Evolutionary conservation across 805 yeast genomes (phyloP), one percentile per base, ranked within the genome.

Genomic region (Saturnispora besseyi): DNA sequence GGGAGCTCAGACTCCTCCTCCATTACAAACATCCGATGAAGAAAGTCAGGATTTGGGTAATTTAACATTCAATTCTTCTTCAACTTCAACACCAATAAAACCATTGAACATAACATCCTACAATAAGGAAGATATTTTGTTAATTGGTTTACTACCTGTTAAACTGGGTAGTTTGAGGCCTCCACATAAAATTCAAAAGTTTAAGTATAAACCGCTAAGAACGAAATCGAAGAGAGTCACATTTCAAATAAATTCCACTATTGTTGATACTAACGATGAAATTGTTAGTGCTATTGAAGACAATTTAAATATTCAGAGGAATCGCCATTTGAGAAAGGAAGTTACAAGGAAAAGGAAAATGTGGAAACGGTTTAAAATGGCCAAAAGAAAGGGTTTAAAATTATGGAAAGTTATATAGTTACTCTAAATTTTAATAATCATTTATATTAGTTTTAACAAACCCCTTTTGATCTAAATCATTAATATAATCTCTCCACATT

Each of bases 401-500:
- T 18, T 36, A 11, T 44, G 46, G 46, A 22, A 28, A 15, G 10
- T 44, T 18, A 10, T 21, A n/a, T 44, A 22, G 13, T 15, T 8
- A 11, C 18, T 32, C 5, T 33, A 21, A 18, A 29, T 32, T 22
- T 33, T 40, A 55, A 26, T 54, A 55, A 3, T 50, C 55, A 43
- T 50, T 46, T 31, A 54, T 13, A 12, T 43, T 30, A 5, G 26
- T 37, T 22, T 52, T 52, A 12, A 55, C 48, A 31, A 33, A 41
- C 5, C 41, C 46, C 43, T 70, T 68, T 8, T 52, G 59, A 31
- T 66, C 62, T 46, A 78, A 59, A 52, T 69, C 68, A 1, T 63
- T 63, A 45, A 79, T 64, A 56, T 78, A 77, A 38, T 72, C 73
- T 7, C 61, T 62, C 87, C 86, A 81, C 31, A 77, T 55, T 2